Base-by-base conservation (phyloP, 169 alveolate species). In the Neospora caninum region DNA sequence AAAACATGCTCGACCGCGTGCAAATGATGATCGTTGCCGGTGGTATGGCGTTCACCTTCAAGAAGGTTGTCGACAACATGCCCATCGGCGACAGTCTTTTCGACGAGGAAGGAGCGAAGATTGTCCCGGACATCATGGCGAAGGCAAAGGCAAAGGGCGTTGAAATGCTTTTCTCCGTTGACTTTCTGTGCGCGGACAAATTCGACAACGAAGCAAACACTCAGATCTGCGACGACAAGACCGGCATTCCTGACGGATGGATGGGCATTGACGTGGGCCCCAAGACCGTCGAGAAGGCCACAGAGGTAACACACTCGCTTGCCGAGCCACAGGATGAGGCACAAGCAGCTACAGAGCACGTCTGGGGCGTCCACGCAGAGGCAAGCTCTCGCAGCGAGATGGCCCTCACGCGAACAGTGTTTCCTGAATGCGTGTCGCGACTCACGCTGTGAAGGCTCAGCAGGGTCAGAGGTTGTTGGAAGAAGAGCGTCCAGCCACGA, bases 21-120 rank as follows among this genome's bases (percentile, higher is more conserved):
- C 99, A 99, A 93, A 97, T 96, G 95, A 97, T 99, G 99, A 98
- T 99, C 80, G 98, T 99, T 80, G 99, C 99, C 18, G 99, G 99
- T 84, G 99, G 99, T 31, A 99, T 99, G 99, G 99, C 99, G 36
- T 99, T 98, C 97, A 99, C 99, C 45, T 99, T 99, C 98, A 96
- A 98, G 89, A 98, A 98, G 92, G 99, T 97, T 36, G 94, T 98
- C 84, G 93, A 97, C 86, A 96, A 95, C 83, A 97, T 98, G 98
- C 92, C 94, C 83, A 98, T 99, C 84, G 99, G 99, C 34, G 96
- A 96, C 54, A 98, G 99, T 70, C 97, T 99, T 86, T 99, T 95
- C 95, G 99, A 99, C 96, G 99, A 97, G 93, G 99, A 97, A 18
- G 99, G 99, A 41, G 98, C 99, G 58, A 97, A 98, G 91, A 98